These are phyloP conservation scores for Stachybotrys elegans DNA, from an alignment of 2,329 filamentous ascomycete genomes.

Conservation along the genomic window DNA sequence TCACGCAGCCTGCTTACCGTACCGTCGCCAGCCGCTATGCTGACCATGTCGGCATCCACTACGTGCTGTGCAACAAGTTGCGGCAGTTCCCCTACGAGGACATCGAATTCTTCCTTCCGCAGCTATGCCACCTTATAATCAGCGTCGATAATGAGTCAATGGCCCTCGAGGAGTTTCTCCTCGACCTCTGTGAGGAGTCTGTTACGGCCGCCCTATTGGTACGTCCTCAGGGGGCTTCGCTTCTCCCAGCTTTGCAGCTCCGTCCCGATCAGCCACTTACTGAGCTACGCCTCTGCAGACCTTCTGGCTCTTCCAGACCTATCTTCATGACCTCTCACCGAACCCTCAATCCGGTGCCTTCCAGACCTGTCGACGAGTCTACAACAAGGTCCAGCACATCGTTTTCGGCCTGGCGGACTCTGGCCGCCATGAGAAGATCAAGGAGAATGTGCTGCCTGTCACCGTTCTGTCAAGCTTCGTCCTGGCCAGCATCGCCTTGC, in stretches of 20 bases:
- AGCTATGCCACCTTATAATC: slow-evolving; percentile 82
- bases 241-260: too few relatives aligned
- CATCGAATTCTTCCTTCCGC: slow-evolving; percentile 87
- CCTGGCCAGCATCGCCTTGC: slow-evolving; percentile 69
- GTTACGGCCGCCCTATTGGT: slow-evolving; percentile 80
- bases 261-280: not conserved
- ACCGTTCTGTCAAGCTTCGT: slow-evolving; percentile 78
- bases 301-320: slow-evolving; percentile 87
- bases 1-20: slow-evolving; percentile 17
- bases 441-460: slow-evolving; percentile 75
- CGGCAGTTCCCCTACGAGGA: slow-evolving; percentile 86
- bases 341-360: slow-evolving; percentile 74
- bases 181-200: slow-evolving; percentile 82
- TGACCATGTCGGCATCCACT: slow-evolving; percentile 85
- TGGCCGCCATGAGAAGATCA: slow-evolving; percentile 67
- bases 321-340: slow-evolving; percentile 72
- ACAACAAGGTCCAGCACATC: slow-evolving; percentile 85
- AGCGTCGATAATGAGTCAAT: slow-evolving; percentile 89
- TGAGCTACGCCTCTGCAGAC: slow-evolving; percentile 47
- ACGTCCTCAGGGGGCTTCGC: slow-evolving; percentile 31
- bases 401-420: slow-evolving; percentile 74
- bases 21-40: slow-evolving; percentile 65
- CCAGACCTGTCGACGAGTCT: slow-evolving; percentile 76
- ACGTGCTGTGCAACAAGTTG: slow-evolving; percentile 83
- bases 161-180: slow-evolving; percentile 81